A percentile compares a stretch with the other conserved stretches of the same genome.
These are phyloP conservation scores for Phtheirospermum japonicum DNA, from an alignment of 257 asterid species.

Conservation along the genomic window DNA sequence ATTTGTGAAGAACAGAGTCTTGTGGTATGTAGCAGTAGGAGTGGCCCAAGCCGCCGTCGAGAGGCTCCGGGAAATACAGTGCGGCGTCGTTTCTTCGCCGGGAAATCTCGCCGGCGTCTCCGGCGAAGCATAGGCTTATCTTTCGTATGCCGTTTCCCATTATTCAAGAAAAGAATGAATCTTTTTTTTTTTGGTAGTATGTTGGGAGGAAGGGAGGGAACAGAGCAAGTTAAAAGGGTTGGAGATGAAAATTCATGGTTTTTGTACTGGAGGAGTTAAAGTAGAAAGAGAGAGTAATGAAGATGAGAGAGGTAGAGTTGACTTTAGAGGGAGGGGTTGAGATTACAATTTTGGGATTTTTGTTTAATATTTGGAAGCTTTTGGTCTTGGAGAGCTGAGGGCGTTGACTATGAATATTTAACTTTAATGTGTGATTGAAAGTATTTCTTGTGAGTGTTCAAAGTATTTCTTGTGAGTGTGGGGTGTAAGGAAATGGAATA, in stretches of 20 bases:
- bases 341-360: constrained; percentile 20
- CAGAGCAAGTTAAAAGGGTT: not conserved
- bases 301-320: constrained; percentile 44
- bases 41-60: constrained; percentile 91
- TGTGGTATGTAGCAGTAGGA: constrained; percentile 86
- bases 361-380: constrained; percentile 34
- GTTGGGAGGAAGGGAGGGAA: not conserved
- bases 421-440: not conserved
- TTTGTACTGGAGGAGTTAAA: constrained; percentile 26
- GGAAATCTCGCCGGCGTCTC: constrained; percentile 86
- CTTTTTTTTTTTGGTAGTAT: not conserved
- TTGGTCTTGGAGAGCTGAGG: constrained; percentile 32
- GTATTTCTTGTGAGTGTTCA: constrained; percentile 1
- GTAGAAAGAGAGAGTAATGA: constrained; percentile 21
- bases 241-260: constrained; percentile 24
- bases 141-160: constrained; percentile 82
- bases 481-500: constrained; percentile 29
- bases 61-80: constrained; percentile 45
- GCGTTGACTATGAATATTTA: constrained; percentile 37
- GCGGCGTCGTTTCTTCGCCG: constrained; percentile 61
- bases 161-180: constrained; percentile 7
- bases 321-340: constrained; percentile 40
- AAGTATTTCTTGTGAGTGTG: not conserved
- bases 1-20: constrained; percentile 47
- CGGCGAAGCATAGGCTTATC: constrained; percentile 67